Conservation (phyloP, 257 asterid genomes). For the Solanum chilense region DNA sequence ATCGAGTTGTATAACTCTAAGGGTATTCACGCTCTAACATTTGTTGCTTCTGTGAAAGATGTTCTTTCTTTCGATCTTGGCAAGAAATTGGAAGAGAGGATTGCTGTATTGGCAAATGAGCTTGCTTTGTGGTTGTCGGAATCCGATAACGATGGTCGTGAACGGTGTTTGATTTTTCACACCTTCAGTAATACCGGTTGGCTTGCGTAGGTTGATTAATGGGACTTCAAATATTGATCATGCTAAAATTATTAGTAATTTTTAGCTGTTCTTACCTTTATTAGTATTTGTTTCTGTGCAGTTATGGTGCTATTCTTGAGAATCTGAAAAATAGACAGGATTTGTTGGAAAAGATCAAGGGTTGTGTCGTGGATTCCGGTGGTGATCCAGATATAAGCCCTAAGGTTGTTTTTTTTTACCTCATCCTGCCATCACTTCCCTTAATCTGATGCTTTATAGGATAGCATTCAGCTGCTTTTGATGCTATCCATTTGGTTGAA, state of each 20-base stretch:
- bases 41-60: slow-evolving; percentile 67
- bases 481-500: not conserved
- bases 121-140: slow-evolving; percentile 48
- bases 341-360: slow-evolving; percentile 60
- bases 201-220: slow-evolving; percentile 74
- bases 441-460: not conserved
- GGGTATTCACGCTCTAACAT: slow-evolving; percentile 62
- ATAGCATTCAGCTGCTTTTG: not conserved
- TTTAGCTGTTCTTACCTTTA: not conserved
- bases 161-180: slow-evolving; percentile 60
- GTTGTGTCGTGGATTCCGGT: slow-evolving; percentile 86
- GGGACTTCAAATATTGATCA: not conserved
- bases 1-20: slow-evolving; percentile 47
- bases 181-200: slow-evolving; percentile 94
- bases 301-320: slow-evolving; percentile 80
- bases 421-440: not conserved
- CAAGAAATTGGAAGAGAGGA: slow-evolving; percentile 48
- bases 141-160: slow-evolving; percentile 35
- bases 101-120: slow-evolving; percentile 34
- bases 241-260: not conserved
- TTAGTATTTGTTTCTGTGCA: slow-evolving; percentile 3
- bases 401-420: slow-evolving; percentile 36
- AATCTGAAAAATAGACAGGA: slow-evolving; percentile 38
- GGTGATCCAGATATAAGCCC: slow-evolving; percentile 83
- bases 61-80: slow-evolving; percentile 70